These are phyloP conservation scores for Dichotomocladium elegans DNA, from an alignment of 371 early-diverging fungal species.

Conservation along the genomic window DNA sequence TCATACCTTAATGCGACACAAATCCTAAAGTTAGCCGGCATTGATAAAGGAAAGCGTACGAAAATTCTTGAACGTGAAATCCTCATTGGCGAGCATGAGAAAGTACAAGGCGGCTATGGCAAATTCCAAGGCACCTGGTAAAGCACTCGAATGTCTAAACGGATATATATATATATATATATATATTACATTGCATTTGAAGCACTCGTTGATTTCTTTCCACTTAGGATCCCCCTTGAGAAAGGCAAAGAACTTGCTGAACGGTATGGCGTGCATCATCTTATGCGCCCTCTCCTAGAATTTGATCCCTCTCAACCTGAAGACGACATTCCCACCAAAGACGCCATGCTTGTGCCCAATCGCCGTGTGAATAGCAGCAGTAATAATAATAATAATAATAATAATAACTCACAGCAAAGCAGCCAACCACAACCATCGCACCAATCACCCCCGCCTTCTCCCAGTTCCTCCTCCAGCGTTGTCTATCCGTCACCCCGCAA, in stretches of 20 bases:
- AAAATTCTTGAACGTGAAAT: slow-evolving; percentile 92
- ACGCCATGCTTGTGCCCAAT: slow-evolving; percentile 12
- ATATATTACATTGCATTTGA: neutral
- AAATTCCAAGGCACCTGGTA: slow-evolving; percentile 95
- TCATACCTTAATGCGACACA: slow-evolving; percentile 95
- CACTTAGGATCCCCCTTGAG: slow-evolving; percentile 78
- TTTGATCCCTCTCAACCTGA: slow-evolving; percentile 47
- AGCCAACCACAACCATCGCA: neutral
- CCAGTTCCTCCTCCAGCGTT: neutral
- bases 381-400: neutral
- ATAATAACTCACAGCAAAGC: neutral
- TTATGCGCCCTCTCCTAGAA: slow-evolving; percentile 61
- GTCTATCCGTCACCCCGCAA: neutral
- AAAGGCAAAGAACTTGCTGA: slow-evolving; percentile 69
- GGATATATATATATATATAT: neutral
- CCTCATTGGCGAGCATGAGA: slow-evolving; percentile 81
- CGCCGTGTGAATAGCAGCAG: neutral
- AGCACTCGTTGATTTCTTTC: too few species aligned
- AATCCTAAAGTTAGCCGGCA: slow-evolving; percentile 93
- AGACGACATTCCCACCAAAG: slow-evolving; percentile 21
- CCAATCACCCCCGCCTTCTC: slow-evolving; percentile 3
- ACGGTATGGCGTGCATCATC: slow-evolving; percentile 62
- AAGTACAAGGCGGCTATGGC: slow-evolving; percentile 97
- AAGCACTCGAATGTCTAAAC: slow-evolving; percentile 1
- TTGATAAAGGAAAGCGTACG: slow-evolving; percentile 90